phyloP scores from a whole-genome alignment of 768 basidiomycete genomes.

The Podaxis rugospora region DNA sequence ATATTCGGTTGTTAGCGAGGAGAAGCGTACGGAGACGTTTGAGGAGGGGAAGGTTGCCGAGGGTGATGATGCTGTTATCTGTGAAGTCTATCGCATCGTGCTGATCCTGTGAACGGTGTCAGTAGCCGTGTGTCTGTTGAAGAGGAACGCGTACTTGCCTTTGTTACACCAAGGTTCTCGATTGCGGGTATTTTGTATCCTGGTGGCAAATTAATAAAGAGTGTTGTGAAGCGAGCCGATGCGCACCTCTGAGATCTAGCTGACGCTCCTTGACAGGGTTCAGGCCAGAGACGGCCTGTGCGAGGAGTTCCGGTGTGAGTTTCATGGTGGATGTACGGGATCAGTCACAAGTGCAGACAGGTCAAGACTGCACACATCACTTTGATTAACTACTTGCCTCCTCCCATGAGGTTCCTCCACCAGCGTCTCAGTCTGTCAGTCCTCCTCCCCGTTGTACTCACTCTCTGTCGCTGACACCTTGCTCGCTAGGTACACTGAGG shows the following conservation, averaged over 20 bases:
- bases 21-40: constrained; percentile 81
- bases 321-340: constrained; percentile 53
- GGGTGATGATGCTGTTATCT: constrained; percentile 78
- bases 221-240: constrained; percentile 12
- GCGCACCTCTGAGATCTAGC: constrained; percentile 82
- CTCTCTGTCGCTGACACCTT: constrained; percentile 14
- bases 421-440: constrained; percentile 69
- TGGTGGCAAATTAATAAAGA: constrained; percentile 32
- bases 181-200: constrained; percentile 94
- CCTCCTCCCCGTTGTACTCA: background rate
- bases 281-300: constrained; percentile 71
- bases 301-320: constrained; percentile 91
- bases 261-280: constrained; percentile 88
- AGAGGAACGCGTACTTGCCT: constrained; percentile 40
- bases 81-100: constrained; percentile 93
- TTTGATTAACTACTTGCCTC: constrained; percentile 12
- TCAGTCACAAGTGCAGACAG: constrained; percentile 11
- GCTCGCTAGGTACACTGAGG: constrained; percentile 54
- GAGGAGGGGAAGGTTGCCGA: constrained; percentile 85
- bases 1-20: constrained; percentile 87
- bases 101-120: constrained; percentile 58
- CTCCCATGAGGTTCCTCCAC: constrained; percentile 63
- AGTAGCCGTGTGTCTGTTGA: constrained; percentile 13
- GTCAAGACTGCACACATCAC: constrained; percentile 34
- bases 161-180: constrained; percentile 94